These are phyloP conservation scores for Cytospora mali DNA, from an alignment of 2,329 filamentous ascomycete species.

Conservation along the genomic window DNA sequence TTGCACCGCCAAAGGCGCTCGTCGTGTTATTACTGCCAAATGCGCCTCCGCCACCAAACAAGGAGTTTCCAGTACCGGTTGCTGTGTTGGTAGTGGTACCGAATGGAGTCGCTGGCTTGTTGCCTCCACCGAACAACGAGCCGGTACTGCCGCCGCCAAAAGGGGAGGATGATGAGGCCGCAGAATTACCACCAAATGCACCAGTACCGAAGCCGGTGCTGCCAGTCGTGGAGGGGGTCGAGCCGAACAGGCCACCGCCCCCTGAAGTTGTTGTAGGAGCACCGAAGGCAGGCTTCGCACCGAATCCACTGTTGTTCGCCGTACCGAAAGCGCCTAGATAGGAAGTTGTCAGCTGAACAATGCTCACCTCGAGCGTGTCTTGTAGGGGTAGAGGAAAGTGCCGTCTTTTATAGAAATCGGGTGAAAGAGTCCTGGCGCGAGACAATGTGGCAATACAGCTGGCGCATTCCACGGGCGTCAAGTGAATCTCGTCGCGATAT, in stretches of 20 bases:
- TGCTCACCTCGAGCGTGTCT: neutral
- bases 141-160: conserved; percentile 43
- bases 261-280: conserved; percentile 43
- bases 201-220: conserved; percentile 44
- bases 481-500: conserved; percentile 5
- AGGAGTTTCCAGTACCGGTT: conserved; percentile 42
- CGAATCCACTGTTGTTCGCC: conserved; percentile 41
- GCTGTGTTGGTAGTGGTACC: conserved; percentile 43
- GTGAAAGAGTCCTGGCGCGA: conserved; percentile 1
- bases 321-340: conserved; percentile 40
- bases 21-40: conserved; percentile 44
- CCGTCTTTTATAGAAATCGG: neutral
- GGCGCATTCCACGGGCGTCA: conserved; percentile 20
- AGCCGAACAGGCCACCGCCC: conserved; percentile 51
- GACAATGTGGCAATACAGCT: conserved; percentile 10
- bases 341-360: conserved; percentile 18
- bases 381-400: neutral
- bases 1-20: conserved; percentile 47
- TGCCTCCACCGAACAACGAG: conserved; percentile 54
- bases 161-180: conserved; percentile 41
- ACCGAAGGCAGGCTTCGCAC: conserved; percentile 57
- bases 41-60: conserved; percentile 49
- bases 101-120: conserved; percentile 49
- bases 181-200: conserved; percentile 44
- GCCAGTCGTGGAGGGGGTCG: conserved; percentile 42